Evolutionary conservation across 2,329 filamentous ascomycete species (phyloP).

Genomic region (Trichoderma hamatum): DNA sequence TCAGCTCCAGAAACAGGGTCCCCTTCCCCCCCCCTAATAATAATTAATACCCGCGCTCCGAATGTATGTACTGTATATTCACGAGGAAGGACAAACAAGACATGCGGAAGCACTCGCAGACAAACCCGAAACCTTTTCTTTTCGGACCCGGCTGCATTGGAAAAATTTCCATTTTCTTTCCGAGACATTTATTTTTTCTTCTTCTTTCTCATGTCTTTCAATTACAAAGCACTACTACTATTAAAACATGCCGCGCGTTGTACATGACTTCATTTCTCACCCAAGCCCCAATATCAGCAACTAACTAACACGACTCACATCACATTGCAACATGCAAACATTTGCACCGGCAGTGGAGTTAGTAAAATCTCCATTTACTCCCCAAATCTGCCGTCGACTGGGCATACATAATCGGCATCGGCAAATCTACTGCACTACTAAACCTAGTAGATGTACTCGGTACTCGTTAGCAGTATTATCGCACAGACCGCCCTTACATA

Average conservation of each 20-base stretch:
- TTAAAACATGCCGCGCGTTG: too few relatives aligned
- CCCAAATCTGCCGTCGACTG: not conserved
- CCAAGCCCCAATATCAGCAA: not conserved
- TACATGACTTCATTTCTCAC: not conserved
- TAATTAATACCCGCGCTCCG: not conserved
- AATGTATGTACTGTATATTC: not conserved
- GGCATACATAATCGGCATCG: not conserved
- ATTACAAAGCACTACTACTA: not conserved
- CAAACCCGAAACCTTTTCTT: not conserved
- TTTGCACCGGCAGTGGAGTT: not conserved
- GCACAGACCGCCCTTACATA: not conserved
- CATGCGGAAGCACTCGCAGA: not conserved
- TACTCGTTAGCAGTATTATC: not conserved
- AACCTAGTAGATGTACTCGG: not conserved
- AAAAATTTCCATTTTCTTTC: not conserved
- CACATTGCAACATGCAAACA: not conserved
- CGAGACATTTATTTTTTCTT: too few relatives aligned
- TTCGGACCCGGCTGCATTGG: not conserved
- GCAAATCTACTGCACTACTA: too few relatives aligned
- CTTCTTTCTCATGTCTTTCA: too few relatives aligned
- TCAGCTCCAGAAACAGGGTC: conserved; percentile 2
- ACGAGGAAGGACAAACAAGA: not conserved
- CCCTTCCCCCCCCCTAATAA: not conserved
- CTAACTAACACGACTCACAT: not conserved
- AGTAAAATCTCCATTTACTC: not conserved